phyloP scores from a whole-genome alignment of 2,329 filamentous ascomycete species.

The Arthrobotrys musiformis region DNA sequence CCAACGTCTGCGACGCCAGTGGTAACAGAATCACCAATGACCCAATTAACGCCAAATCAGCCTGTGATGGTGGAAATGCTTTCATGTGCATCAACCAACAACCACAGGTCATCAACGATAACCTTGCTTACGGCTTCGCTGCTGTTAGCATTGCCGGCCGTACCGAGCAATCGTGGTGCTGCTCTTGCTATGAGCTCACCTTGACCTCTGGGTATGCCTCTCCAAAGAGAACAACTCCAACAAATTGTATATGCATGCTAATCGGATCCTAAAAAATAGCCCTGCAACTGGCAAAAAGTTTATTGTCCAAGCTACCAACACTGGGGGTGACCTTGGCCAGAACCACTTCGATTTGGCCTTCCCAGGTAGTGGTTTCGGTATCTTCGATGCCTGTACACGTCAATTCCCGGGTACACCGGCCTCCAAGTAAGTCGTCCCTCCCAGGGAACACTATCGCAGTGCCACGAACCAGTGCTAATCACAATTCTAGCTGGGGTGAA shows the following conservation, averaged over 20 bases:
- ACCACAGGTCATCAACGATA: conserved; percentile 72
- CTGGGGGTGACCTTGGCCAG: conserved; percentile 68
- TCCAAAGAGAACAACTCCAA: background rate
- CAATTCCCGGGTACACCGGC: conserved; percentile 62
- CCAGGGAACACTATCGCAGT: background rate
- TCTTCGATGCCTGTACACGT: conserved; percentile 67
- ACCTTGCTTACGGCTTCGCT: conserved; percentile 73
- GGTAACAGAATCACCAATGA: conserved; percentile 52
- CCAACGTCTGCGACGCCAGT: conserved; percentile 46
- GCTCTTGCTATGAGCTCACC: conserved; percentile 72
- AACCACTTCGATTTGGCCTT: conserved; percentile 70
- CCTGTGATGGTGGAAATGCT: conserved; percentile 70
- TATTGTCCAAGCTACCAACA: conserved; percentile 74
- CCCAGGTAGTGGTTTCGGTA: conserved; percentile 66
- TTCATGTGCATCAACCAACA: conserved; percentile 73
- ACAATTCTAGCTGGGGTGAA: conserved; percentile 69
- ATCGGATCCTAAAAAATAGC: conserved; percentile 61
- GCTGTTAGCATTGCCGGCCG: conserved; percentile 70
- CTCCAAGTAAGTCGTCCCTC: conserved; percentile 35
- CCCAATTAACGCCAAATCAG: conserved; percentile 59
- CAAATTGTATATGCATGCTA: background rate
- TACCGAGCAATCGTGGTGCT: conserved; percentile 73
- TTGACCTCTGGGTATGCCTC: conserved; percentile 64
- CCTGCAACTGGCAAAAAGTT: conserved; percentile 71
- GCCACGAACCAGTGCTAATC: conserved; percentile 13